Evolutionary conservation across 2,329 filamentous ascomycete genomes (phyloP).

Genomic region (Cercospora canescens): DNA sequence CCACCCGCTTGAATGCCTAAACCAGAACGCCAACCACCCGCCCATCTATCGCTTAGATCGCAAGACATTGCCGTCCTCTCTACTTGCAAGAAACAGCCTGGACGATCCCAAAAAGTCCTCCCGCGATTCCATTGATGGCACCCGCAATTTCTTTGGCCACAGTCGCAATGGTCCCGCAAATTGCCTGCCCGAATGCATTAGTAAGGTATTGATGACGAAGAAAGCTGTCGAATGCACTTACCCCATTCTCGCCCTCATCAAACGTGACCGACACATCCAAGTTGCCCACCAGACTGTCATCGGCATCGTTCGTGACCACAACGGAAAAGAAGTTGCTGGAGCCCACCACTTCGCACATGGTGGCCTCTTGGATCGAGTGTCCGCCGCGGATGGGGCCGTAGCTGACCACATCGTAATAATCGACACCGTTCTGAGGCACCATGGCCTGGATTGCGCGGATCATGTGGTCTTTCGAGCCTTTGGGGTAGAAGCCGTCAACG

Average conservation of each 20-base stretch:
- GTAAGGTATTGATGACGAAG: neutral
- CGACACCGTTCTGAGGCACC: neutral
- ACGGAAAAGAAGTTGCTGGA: conserved; percentile 8
- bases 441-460: conserved; percentile 5
- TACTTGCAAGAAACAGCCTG: conserved; percentile 1
- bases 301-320: neutral
- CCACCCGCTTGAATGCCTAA: neutral
- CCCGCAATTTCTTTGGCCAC: conserved; percentile 5
- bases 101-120: conserved; percentile 2
- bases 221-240: neutral
- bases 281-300: neutral
- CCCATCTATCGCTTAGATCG: neutral
- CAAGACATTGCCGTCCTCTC: neutral
- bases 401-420: neutral
- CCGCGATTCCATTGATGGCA: conserved; percentile 4
- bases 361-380: neutral
- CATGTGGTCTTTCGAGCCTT: neutral
- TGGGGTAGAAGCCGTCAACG: neutral
- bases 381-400: neutral
- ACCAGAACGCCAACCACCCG: neutral
- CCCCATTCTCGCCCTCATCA: conserved; percentile 1
- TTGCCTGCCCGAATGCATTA: neutral
- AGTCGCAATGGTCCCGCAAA: neutral
- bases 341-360: neutral
- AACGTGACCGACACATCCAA: neutral